These are phyloP conservation scores for Aspergillus steynii DNA, from an alignment of 495 filamentous ascomycete genomes.

Conservation along the genomic window DNA sequence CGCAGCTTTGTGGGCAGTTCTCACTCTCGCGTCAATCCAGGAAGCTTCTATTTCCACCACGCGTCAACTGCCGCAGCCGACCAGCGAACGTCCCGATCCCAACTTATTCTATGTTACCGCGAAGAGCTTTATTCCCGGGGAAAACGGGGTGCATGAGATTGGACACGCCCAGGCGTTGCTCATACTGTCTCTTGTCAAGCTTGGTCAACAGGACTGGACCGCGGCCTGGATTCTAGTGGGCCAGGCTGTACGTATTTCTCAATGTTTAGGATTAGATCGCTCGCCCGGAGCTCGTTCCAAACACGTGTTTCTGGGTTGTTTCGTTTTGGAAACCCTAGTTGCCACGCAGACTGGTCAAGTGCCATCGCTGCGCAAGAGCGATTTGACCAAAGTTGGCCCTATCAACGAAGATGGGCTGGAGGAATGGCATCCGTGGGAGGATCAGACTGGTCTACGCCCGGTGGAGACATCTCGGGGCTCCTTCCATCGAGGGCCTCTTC, in stretches of 20 bases:
- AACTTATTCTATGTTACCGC: constrained; percentile 54
- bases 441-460: constrained; percentile 37
- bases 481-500: constrained; percentile 52
- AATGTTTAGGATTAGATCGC: constrained; percentile 44
- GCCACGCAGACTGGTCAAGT: constrained; percentile 51
- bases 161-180: constrained; percentile 66
- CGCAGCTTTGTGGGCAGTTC: constrained; percentile 62
- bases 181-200: constrained; percentile 58
- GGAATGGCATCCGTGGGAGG: constrained; percentile 71
- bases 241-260: constrained; percentile 56
- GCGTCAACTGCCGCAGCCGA: constrained; percentile 22
- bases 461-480: constrained; percentile 34
- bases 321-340: constrained; percentile 63
- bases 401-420: constrained; percentile 65
- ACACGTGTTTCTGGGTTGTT: constrained; percentile 61
- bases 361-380: constrained; percentile 52
- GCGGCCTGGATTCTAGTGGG: constrained; percentile 63
- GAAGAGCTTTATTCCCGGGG: constrained; percentile 55
- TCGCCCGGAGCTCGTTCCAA: constrained; percentile 31
- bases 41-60: constrained; percentile 48
- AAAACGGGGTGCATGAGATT: constrained; percentile 51
- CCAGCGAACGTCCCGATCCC: constrained; percentile 21
- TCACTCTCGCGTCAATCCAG: constrained; percentile 52
- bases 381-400: constrained; percentile 43
- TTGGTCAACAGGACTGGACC: constrained; percentile 52